Evolutionary conservation across 441 rosid species (phyloP), one percentile per base, ranked within the genome.

Genomic region (Croton setiger): DNA sequence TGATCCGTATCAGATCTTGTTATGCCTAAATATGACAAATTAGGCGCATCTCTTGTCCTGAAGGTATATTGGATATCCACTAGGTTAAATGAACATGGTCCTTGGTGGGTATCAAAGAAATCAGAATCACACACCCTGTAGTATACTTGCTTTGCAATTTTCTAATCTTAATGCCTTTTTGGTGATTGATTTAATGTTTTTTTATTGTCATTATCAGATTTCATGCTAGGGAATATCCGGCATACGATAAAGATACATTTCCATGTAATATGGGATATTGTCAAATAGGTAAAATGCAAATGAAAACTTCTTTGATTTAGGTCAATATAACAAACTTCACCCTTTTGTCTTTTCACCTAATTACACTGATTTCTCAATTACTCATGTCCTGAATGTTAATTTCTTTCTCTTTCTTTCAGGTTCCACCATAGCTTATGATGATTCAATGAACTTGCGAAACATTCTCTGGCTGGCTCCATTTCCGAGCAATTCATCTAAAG

Each of bases 141-240:
- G 43, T 17, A 49, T 4, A 14, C 21, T 60, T 4, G 21, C 21
- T 60, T 21, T 33, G 7, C 10, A 58, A 60, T 15, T 37, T 8
- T 49, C 8, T 8, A 5, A 14, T 18, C 11, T n/a, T 21, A 6
- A 45, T 47, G 37, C 41, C 45, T 5, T 7, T 64, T 63, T 45
- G 4, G 33, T 10, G 57, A 21, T 47, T 71, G 59, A 0, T 49
- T 49, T 67, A 44, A 27, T 60, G 68, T 52, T 36, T 12, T 43
- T 3, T 60, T 66, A 39, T 60, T 54, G n/a, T n/a, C 31, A 27
- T 52, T 69, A 72, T 74, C 75, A 93, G 97, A 85, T 91, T 93
- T 69, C 98, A 93, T 80, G 97, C 97, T 48, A 91, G 80, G 79
- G 98, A 93, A 77, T 93, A 87, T 72, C 98, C 98, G 44, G 86